Conservation (phyloP, 305 asterid species). For the Stenogyne calaminthoides region DNA sequence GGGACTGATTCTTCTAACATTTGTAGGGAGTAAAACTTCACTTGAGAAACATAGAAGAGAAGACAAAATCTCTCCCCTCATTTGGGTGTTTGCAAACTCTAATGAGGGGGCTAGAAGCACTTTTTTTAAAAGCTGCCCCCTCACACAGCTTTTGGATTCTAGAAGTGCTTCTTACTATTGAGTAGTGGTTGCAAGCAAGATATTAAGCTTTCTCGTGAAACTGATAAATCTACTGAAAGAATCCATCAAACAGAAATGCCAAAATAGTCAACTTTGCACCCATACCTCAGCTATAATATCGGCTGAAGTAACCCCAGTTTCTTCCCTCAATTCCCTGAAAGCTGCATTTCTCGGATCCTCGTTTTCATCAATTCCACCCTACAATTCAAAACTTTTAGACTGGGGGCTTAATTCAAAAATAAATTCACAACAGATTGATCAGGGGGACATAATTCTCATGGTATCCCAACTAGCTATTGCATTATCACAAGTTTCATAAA, state of each 20-base stretch:
- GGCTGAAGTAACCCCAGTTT: constrained; percentile 92
- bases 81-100: too few species aligned
- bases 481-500: too few species aligned
- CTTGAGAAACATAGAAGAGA: neutral
- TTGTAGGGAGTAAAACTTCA: neutral
- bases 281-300: constrained; percentile 77
- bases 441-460: neutral
- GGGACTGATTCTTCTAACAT: neutral
- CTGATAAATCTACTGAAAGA: neutral
- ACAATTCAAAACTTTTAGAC: constrained; percentile 5
- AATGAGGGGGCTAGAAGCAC: too few species aligned
- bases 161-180: too few species aligned
- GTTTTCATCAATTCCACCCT: constrained; percentile 88
- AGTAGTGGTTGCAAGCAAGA: too few species aligned
- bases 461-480: too few species aligned
- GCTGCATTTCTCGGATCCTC: constrained; percentile 88
- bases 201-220: neutral
- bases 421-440: neutral
- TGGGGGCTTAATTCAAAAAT: neutral
- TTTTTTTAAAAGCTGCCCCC: too few species aligned
- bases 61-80: neutral
- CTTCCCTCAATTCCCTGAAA: constrained; percentile 85
- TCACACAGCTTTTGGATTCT: too few species aligned
- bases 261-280: neutral
- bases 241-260: constrained; percentile 15